Evolutionary conservation across 2,329 filamentous ascomycete species (phyloP), one percentile per base, ranked within the genome.

Genomic region (Apiospora kogelbergensis): DNA sequence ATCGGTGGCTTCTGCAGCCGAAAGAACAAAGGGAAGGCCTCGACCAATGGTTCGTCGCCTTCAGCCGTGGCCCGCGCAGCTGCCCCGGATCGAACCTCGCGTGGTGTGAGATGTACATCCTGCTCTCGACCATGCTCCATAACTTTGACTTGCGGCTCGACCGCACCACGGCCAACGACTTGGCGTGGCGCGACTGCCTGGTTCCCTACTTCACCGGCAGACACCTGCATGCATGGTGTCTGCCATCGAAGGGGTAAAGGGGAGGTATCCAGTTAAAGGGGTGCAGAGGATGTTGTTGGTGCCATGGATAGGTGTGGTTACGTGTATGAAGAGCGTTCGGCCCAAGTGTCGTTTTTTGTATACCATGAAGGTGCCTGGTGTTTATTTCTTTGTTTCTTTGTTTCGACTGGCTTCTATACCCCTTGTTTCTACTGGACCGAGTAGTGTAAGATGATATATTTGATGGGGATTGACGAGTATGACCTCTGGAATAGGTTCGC

Each of bases 61-160:
- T 68, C 45, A 65, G 57, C 67, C 60, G 45, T 30, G 67, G 67
- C n/a, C 67, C 67, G 24, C 67, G 67, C 30, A 65, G 60, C 44
- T 68, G 67, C 67, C 42, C 65, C 37, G 67, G 60, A 5, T 41
- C 24, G 6, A 68, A 68, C 44, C 60, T 68, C 26, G 67, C 67
- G 17, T 65, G 60, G 44, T 68, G 40, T 22, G 57, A 68, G 44
- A 53, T 68, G 22, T 68, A 68, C 44, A 57, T 68, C 44, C 65
- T 66, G 65, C 44, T 66, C 17, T 46, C 65, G 24, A 24, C 42
- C 44, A 66, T 66, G 44, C 44, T 66, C n/a, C 65, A 44, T 5
- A 40, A n/a, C 6, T 66, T 66, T 15, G 65, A 66, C 30, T 26
- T 66, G 26, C 42, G 45, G 44, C 65, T 66, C 30, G 65, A 66